Conservation (phyloP, 208 protist genomes). For the Leishmania turanica region DNA sequence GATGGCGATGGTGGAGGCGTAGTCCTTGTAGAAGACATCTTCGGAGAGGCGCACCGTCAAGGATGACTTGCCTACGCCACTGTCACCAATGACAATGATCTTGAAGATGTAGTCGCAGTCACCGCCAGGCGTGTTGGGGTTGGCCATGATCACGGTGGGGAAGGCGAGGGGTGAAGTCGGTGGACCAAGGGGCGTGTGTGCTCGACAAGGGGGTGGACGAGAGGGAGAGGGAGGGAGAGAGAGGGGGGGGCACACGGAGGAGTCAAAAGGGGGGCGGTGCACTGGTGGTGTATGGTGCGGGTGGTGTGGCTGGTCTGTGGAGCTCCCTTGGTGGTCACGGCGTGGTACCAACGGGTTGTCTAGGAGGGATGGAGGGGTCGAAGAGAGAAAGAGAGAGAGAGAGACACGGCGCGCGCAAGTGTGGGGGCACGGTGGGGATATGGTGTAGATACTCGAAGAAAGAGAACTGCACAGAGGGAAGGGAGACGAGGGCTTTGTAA, state of each 20-base stretch:
- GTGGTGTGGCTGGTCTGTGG: neutral
- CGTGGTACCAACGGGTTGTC: neutral
- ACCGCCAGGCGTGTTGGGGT: constrained; percentile 57
- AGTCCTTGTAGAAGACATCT: constrained; percentile 93
- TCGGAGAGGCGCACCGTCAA: constrained; percentile 91
- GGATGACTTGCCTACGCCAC: constrained; percentile 92
- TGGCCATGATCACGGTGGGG: constrained; percentile 13
- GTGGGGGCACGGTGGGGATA: neutral
- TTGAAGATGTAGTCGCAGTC: constrained; percentile 97
- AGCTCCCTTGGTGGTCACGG: neutral
- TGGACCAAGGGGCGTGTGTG: neutral
- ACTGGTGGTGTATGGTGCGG: neutral
- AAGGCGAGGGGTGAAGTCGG: neutral
- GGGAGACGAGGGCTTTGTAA: neutral
- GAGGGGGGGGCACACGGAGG: neutral
- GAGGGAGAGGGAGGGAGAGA: neutral
- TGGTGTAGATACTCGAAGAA: neutral
- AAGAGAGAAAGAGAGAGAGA: neutral
- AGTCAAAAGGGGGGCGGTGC: neutral
- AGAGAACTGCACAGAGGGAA: constrained; percentile 1
- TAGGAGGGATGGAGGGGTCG: neutral
- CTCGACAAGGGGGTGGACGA: neutral
- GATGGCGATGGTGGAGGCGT: constrained; percentile 89
- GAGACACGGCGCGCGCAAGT: neutral
- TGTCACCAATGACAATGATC: constrained; percentile 94